These are phyloP conservation scores for Moesziomyces antarcticus DNA, from an alignment of 1,284 basidiomycete genomes.

Conservation along the genomic window DNA sequence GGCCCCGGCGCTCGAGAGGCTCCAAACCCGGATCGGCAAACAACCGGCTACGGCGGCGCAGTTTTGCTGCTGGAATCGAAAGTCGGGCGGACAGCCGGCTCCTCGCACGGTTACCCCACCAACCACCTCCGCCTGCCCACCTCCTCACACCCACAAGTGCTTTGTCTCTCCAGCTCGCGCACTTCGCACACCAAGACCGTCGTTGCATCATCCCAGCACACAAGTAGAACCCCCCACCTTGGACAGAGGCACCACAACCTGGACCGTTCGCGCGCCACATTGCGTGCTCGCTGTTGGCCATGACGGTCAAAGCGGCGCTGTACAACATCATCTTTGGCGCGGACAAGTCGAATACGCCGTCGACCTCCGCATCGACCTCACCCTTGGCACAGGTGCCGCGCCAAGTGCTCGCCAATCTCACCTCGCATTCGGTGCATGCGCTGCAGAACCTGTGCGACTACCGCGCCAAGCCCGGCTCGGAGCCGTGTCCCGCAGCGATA, in stretches of 20 bases:
- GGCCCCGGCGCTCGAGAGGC: too few relatives aligned
- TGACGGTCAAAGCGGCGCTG: conserved; percentile 35
- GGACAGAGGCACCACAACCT: neutral
- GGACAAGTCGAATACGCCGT: conserved; percentile 4
- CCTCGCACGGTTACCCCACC: neutral
- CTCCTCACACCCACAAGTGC: too few relatives aligned
- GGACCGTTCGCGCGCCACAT: neutral
- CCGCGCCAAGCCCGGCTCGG: conserved; percentile 23
- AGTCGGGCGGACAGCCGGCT: neutral
- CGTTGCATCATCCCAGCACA: too few relatives aligned
- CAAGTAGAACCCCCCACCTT: too few relatives aligned
- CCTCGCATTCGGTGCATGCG: conserved; percentile 37
- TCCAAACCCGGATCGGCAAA: neutral
- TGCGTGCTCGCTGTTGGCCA: conserved; percentile 5
- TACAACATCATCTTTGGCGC: conserved; percentile 40
- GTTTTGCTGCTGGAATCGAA: neutral
- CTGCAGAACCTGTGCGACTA: conserved; percentile 44
- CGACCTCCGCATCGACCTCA: conserved; percentile 5
- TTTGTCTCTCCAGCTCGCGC: too few relatives aligned
- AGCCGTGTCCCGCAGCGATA: conserved; percentile 52
- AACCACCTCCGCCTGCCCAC: neutral
- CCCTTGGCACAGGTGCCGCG: conserved; percentile 9
- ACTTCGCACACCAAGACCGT: too few relatives aligned
- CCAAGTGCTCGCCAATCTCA: conserved; percentile 14
- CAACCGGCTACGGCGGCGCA: neutral